Evolutionary conservation across 345 rosid species (phyloP), one percentile per base, ranked within the genome.

Genomic region (Populus alba): DNA sequence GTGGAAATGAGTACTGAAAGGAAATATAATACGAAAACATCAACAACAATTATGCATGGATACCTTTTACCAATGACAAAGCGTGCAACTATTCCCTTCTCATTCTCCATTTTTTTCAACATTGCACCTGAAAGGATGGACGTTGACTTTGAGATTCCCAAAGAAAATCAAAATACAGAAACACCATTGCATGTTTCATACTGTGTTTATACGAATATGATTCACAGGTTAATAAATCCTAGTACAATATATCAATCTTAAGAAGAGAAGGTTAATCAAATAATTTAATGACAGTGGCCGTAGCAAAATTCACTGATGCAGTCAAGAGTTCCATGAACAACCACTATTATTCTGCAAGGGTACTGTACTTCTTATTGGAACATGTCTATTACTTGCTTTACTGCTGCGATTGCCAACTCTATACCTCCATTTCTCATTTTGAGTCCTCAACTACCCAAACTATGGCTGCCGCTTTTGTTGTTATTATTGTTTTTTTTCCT

Each of bases 21-120:
- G 51, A 66, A 35, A 61, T 17, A 41, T 13, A 9, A 2, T 33
- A 63, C 1, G 17, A 27, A 27, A 47, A 53, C 10, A n/a, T 43
- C 8, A 70, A 68, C 22, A 55, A 57, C 18, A n/a, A 33, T 62
- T 23, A 43, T 20, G 17, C 20, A 3, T 66, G 12, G 33, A 11
- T 62, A 81, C 84, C 84, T 81, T 77, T 72, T 69, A 62, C 84
- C 84, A 81, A 81, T 70, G 67, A 81, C 81, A 11, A 81, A 81
- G 13, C 81, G 84, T 62, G 78, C 71, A 51, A 74, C 75, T 74
- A 77, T 39, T 2, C 81, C 81, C 75, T 81, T 81, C 49, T 77
- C 76, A 11, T 38, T 70, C 77, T 77, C 84, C 75, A 70, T 73
- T 74, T 77, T 81, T 45, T 74, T 77, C 71, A 77, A 81, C 22